A percentile compares a stretch with the other conserved stretches of the same genome.
These are phyloP conservation scores for Exophiala sideris DNA, from an alignment of 2,329 filamentous ascomycete species.

Conservation along the genomic window DNA sequence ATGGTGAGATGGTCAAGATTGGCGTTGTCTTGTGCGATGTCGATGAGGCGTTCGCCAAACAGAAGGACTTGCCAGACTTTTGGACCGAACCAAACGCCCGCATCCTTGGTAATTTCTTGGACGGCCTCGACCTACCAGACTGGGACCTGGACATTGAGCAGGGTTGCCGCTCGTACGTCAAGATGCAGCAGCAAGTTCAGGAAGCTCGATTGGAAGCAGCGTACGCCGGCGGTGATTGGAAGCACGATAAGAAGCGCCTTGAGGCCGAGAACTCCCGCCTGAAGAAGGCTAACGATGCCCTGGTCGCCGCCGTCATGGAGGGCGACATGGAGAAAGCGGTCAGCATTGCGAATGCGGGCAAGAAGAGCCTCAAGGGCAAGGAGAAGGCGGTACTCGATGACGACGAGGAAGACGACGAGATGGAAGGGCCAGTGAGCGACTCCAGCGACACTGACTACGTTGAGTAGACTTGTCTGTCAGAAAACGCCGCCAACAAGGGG, in stretches of 20 bases:
- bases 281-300: not conserved
- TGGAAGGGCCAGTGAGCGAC: not conserved
- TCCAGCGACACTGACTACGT: not conserved
- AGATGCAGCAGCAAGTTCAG: constrained; percentile 4
- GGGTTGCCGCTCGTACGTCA: not conserved
- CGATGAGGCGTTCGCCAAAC: constrained; percentile 7
- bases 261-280: not conserved
- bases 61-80: constrained; percentile 6
- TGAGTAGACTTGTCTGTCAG: not conserved
- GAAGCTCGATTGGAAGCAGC: not conserved
- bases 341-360: not conserved
- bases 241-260: not conserved
- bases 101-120: constrained; percentile 6
- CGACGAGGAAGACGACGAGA: constrained; percentile 6
- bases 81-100: constrained; percentile 9
- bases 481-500: not conserved
- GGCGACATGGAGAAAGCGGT: constrained; percentile 2
- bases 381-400: not conserved
- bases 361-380: constrained; percentile 1
- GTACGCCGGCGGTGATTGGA: not conserved
- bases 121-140: constrained; percentile 2
- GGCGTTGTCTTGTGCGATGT: constrained; percentile 11
- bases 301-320: constrained; percentile 2
- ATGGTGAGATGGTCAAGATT: constrained; percentile 15
- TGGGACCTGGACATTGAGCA: constrained; percentile 7